Percentiles rank a stretch among this genome's conserved stretches.
These are phyloP conservation scores for Sporisorium scitamineum DNA, from an alignment of 1,284 basidiomycete species.

Conservation along the genomic window DNA sequence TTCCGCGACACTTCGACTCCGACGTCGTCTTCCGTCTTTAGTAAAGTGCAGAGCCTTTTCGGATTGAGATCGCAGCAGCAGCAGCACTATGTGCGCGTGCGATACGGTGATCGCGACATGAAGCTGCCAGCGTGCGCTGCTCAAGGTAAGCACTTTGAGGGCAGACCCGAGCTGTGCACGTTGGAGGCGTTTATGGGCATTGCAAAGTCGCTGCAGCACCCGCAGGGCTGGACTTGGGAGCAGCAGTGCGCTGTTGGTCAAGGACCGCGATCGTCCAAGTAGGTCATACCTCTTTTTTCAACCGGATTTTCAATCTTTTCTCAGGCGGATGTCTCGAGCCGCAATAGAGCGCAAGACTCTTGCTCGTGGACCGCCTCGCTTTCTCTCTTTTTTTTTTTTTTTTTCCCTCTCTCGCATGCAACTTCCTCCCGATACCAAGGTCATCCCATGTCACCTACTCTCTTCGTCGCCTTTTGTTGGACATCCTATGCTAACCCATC, in stretches of 20 bases:
- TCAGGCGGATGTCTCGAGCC: background rate
- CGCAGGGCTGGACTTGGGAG: slow-evolving; percentile 56
- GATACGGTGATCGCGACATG: slow-evolving; percentile 80
- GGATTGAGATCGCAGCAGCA: slow-evolving; percentile 19
- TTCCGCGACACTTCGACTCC: slow-evolving; percentile 47
- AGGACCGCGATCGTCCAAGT: slow-evolving; percentile 52
- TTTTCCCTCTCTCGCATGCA: slow-evolving; percentile 7
- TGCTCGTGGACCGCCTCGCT: background rate
- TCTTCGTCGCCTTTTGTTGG: background rate
- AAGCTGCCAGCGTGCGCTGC: slow-evolving; percentile 77
- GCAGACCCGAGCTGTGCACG: slow-evolving; percentile 81
- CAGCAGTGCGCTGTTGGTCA: slow-evolving; percentile 59
- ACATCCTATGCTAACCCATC: background rate
- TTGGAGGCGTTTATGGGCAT: slow-evolving; percentile 75
- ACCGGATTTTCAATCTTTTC: background rate
- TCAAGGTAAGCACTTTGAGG: slow-evolving; percentile 78
- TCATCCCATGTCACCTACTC: slow-evolving; percentile 11
- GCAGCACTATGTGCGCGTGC: slow-evolving; percentile 75
- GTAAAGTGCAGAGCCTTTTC: slow-evolving; percentile 17
- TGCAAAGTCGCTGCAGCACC: slow-evolving; percentile 57
- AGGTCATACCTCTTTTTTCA: background rate
- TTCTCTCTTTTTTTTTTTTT: background rate
- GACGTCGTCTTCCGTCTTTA: slow-evolving; percentile 23
- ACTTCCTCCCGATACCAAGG: slow-evolving; percentile 10
- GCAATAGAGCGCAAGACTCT: background rate